phyloP scores from a whole-genome alignment of 169 alveolate genomes.

The Babesia ovis region DNA sequence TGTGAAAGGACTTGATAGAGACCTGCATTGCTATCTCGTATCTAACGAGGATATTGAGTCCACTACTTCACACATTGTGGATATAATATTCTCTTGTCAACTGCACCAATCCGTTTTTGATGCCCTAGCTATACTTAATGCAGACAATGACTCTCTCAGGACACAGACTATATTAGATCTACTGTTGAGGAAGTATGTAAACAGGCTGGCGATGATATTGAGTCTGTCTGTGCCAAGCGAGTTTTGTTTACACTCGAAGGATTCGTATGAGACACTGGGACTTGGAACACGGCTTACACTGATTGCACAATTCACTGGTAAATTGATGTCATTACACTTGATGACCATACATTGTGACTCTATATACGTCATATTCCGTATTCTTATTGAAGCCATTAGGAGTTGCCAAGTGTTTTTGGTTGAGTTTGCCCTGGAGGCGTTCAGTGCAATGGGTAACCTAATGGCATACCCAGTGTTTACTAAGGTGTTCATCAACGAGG shows the following conservation, averaged over 20 bases:
- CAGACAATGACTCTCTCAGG: constrained; percentile 39
- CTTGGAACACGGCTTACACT: constrained; percentile 31
- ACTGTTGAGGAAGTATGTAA: constrained; percentile 49
- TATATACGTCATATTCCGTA: constrained; percentile 46
- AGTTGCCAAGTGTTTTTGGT: constrained; percentile 27
- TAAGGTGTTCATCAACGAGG: constrained; percentile 40
- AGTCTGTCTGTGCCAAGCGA: constrained; percentile 31
- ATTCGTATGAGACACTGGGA: constrained; percentile 6
- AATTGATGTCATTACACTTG: constrained; percentile 40
- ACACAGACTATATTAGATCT: constrained; percentile 45
- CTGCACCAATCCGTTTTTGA: constrained; percentile 30
- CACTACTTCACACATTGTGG: constrained; percentile 54
- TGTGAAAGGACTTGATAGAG: constrained; percentile 33
- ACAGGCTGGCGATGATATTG: constrained; percentile 42
- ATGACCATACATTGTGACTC: constrained; percentile 57
- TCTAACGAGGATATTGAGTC: constrained; percentile 57
- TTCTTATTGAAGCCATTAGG: constrained; percentile 51
- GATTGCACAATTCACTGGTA: constrained; percentile 44
- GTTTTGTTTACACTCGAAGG: constrained; percentile 42
- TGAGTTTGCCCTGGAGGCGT: constrained; percentile 63
- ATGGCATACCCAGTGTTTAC: constrained; percentile 55
- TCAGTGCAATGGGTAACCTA: constrained; percentile 51
- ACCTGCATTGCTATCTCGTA: constrained; percentile 34
- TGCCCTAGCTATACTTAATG: constrained; percentile 35
- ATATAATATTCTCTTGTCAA: constrained; percentile 43